Evolutionary conservation across 2,329 filamentous ascomycete genomes (phyloP).

Genomic region (Didymella arachidicola): DNA sequence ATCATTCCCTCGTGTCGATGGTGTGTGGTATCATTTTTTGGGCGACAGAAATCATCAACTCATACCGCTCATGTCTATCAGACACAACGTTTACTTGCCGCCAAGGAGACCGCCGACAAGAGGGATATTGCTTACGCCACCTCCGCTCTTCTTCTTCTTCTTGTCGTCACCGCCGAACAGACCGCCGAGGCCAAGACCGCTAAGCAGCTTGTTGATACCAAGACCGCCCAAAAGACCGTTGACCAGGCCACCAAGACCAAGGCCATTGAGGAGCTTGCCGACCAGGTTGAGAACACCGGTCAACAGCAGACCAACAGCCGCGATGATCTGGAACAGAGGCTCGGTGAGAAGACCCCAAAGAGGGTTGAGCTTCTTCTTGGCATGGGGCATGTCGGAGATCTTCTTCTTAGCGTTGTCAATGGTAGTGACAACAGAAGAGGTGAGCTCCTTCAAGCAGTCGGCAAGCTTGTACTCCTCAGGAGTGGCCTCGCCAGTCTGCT

Average conservation of each 20-base stretch:
- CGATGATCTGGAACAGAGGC: conserved; percentile 90
- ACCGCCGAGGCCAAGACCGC: conserved; percentile 71
- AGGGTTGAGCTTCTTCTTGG: conserved; percentile 93
- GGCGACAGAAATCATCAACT: conserved; percentile 28
- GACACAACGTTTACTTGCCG: conserved; percentile 40
- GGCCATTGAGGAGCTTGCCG: conserved; percentile 78
- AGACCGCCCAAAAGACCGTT: conserved; percentile 80
- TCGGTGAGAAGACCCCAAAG: conserved; percentile 84
- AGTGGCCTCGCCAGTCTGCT: conserved; percentile 75
- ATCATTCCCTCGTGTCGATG: conserved; percentile 30
- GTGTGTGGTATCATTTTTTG: conserved; percentile 27
- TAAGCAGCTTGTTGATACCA: conserved; percentile 77
- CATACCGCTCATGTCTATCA: conserved; percentile 12
- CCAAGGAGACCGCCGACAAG: conserved; percentile 60
- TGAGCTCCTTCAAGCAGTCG: conserved; percentile 85
- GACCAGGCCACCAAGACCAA: conserved; percentile 82
- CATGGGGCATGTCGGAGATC: conserved; percentile 89
- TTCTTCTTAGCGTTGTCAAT: conserved; percentile 90
- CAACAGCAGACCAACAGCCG: conserved; percentile 83
- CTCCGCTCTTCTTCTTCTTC: conserved; percentile 60
- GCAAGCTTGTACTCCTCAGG: conserved; percentile 87
- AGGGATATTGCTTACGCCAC: conserved; percentile 51
- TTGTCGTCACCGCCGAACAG: conserved; percentile 63
- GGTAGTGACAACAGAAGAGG: conserved; percentile 78
- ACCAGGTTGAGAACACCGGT: conserved; percentile 85